These are phyloP conservation scores for Ilex aquifolium DNA, from an alignment of 257 asterid genomes.

Conservation along the genomic window DNA sequence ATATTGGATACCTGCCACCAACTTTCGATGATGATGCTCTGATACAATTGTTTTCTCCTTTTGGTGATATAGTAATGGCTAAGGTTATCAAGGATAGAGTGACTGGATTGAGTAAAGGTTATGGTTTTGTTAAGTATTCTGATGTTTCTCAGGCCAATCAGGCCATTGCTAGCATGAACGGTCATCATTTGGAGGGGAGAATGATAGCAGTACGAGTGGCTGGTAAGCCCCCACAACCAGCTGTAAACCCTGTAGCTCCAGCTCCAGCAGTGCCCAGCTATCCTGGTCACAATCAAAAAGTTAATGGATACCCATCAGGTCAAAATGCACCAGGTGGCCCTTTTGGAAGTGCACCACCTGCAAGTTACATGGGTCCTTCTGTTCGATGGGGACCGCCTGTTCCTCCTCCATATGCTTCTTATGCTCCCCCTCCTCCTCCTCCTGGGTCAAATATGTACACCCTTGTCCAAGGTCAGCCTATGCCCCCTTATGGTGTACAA, in stretches of 20 bases:
- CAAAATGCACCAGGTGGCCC: not conserved
- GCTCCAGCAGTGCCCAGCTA: not conserved
- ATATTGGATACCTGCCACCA: conserved; percentile 20
- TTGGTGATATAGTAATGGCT: conserved; percentile 22
- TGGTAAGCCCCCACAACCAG: conserved; percentile 9
- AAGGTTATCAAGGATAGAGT: conserved; percentile 19
- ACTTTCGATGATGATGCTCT: conserved; percentile 17
- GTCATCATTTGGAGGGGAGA: conserved; percentile 25
- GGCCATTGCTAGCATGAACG: conserved; percentile 28
- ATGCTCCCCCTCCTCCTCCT: not conserved
- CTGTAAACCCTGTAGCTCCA: not conserved
- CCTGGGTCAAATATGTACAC: not conserved
- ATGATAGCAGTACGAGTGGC: conserved; percentile 27
- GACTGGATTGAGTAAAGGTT: conserved; percentile 30
- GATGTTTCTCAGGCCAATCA: conserved; percentile 20
- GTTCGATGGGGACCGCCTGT: not conserved
- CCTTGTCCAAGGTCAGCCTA: not conserved
- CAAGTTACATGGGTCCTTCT: not conserved
- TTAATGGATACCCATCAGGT: not conserved
- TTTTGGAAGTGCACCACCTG: not conserved
- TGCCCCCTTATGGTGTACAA: not conserved
- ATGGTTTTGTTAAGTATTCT: conserved; percentile 29
- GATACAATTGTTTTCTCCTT: conserved; percentile 28
- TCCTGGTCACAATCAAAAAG: not conserved
- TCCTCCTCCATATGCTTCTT: not conserved